Evolutionary conservation across 148 eudicot genomes (phyloP), one percentile per base, ranked within the genome.

Genomic region (Rhododendron kiyosumense): DNA sequence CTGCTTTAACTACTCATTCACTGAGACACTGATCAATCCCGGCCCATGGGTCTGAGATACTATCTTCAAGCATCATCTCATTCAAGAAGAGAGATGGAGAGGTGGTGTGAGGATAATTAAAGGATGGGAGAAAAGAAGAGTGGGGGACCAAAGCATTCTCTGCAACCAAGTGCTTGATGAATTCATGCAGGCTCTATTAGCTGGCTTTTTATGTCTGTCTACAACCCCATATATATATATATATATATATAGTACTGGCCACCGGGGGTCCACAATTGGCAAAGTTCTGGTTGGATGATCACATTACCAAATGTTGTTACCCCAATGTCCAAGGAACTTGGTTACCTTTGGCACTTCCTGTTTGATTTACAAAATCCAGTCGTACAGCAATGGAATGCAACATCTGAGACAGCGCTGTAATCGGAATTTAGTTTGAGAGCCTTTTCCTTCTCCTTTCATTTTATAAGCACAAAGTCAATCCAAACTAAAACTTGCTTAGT

Each of bases 141-240:
- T 71, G 82, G 87, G 84, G 87, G 87, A 84, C 79, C 57, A 84
- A 84, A n/a, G 86, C 86, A 76, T 84, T 77, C 67, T 76, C 51
- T 57, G 45, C 51, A 75, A 26, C 24, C 28, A 32, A 51, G 79
- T 34, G 51, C 81, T 76, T 12, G 51, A 48, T 48, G 43, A 75
- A 76, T 30, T 76, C 61, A 74, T 75, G 81, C 65, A 74, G 80
- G 46, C 85, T 45, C 57, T 75, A 80, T 74, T 84, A 84, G 85
- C 81, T 84, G 85, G 67, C 85, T 48, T 73, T 84, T 51, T 84
- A 22, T 52, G 67, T 84, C 81, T 51, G 65, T 14, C 85, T 84
- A 24, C 30, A 20, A 2, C 6, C 7, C 5, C 7, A 41, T 0
- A 5, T 41, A 41, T 41, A 41, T 41, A 38, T 38, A 38, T 38